Conservation (phyloP, 1,284 basidiomycete species). For the Neolentinus lepideus region DNA sequence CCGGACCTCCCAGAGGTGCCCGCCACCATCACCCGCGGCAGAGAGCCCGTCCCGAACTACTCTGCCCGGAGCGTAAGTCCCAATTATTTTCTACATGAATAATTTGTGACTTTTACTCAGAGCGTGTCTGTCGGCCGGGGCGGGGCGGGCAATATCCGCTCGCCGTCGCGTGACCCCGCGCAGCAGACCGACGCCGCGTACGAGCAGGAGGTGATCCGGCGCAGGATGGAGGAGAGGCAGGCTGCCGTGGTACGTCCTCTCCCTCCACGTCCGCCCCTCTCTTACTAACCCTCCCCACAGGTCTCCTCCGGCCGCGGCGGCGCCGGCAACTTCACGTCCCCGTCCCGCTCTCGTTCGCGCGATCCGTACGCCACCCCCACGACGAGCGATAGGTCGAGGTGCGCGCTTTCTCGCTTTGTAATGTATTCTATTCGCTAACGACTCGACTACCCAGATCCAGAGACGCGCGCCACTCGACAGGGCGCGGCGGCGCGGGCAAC, state of each 20-base stretch:
- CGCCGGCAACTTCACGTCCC: constrained; percentile 45
- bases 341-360: constrained; percentile 23
- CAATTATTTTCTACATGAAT: neutral
- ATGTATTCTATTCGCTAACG: too few species aligned
- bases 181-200: constrained; percentile 21
- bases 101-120: constrained; percentile 18
- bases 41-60: constrained; percentile 35
- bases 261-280: neutral
- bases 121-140: constrained; percentile 66
- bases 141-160: constrained; percentile 72
- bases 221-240: constrained; percentile 28
- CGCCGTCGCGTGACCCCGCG: constrained; percentile 52
- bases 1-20: constrained; percentile 36
- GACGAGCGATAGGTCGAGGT: too few species aligned
- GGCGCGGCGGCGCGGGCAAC: constrained; percentile 68
- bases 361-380: too few species aligned
- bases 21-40: constrained; percentile 45
- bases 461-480: constrained; percentile 40
- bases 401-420: too few species aligned
- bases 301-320: constrained; percentile 55
- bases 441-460: too few species aligned
- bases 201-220: constrained; percentile 39
- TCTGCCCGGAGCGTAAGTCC: constrained; percentile 23
- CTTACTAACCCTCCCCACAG: constrained; percentile 20
- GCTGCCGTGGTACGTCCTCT: constrained; percentile 26